A percentile compares a stretch with the other conserved stretches of the same genome.
phyloP scores from a whole-genome alignment of 1,139 yeast species.

The Spencermartinsiella ligniputridi region DNA sequence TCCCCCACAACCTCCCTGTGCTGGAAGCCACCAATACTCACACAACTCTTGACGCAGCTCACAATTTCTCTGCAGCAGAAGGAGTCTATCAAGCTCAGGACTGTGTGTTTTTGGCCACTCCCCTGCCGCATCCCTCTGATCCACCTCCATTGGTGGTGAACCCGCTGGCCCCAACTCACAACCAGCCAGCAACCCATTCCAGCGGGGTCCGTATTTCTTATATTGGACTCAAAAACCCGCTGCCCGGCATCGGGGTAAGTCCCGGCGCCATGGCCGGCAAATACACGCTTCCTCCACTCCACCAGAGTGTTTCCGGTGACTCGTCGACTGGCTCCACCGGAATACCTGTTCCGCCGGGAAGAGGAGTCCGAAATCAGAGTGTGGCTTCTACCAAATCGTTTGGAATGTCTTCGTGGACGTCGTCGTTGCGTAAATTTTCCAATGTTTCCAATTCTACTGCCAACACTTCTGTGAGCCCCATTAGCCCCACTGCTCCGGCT shows the following conservation, averaged over 20 bases:
- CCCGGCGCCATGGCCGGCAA: constrained; percentile 6
- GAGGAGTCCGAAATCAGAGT: constrained; percentile 8
- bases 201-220: constrained; percentile 25
- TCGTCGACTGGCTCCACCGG: not conserved
- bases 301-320: constrained; percentile 1
- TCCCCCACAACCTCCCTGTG: constrained; percentile 17
- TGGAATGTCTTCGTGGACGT: constrained; percentile 14
- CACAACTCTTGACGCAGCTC: constrained; percentile 20
- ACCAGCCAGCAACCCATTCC: constrained; percentile 28
- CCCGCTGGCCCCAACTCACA: constrained; percentile 35
- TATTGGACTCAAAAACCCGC: constrained; percentile 12
- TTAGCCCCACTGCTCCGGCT: not conserved
- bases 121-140: constrained; percentile 36
- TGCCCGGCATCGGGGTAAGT: constrained; percentile 4
- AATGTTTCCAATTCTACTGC: constrained; percentile 1
- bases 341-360: not conserved
- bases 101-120: constrained; percentile 32
- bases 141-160: constrained; percentile 33
- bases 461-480: not conserved
- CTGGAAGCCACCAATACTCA: constrained; percentile 29
- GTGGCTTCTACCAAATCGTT: constrained; percentile 15
- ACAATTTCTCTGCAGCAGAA: constrained; percentile 28
- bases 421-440: constrained; percentile 11
- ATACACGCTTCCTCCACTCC: not conserved
- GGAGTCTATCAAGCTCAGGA: constrained; percentile 32